Percentiles rank a stretch among this genome's conserved stretches.
Conservation (phyloP, 495 filamentous ascomycete species). For the Usnea hakonensis region DNA sequence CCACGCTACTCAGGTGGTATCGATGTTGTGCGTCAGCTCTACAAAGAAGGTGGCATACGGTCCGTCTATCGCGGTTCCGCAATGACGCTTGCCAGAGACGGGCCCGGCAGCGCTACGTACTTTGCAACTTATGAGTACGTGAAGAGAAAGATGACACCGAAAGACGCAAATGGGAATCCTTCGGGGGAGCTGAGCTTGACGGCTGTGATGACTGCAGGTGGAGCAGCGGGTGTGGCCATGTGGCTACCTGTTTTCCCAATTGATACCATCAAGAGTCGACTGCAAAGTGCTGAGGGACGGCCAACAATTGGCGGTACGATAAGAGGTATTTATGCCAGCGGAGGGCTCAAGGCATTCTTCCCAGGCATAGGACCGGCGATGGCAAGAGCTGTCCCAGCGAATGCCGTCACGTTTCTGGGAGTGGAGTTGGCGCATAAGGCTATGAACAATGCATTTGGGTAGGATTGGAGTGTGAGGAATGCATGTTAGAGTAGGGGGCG, state of each 20-base stretch:
- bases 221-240: slow-evolving; percentile 91
- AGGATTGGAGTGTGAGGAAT: background rate
- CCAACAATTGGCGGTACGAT: slow-evolving; percentile 77
- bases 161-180: slow-evolving; percentile 66
- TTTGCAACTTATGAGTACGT: slow-evolving; percentile 96
- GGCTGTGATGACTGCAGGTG: slow-evolving; percentile 82
- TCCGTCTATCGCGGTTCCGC: slow-evolving; percentile 85
- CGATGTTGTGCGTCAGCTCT: slow-evolving; percentile 93
- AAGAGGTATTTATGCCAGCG: slow-evolving; percentile 63
- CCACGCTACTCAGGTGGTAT: slow-evolving; percentile 82
- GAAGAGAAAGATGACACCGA: slow-evolving; percentile 80
- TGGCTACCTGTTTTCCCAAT: slow-evolving; percentile 98
- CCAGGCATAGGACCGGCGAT: slow-evolving; percentile 91
- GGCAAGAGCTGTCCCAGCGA: slow-evolving; percentile 88
- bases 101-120: slow-evolving; percentile 87
- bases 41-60: slow-evolving; percentile 80
- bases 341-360: slow-evolving; percentile 92
- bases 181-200: slow-evolving; percentile 57
- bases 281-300: slow-evolving; percentile 87
- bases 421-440: slow-evolving; percentile 28
- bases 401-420: slow-evolving; percentile 51
- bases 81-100: slow-evolving; percentile 89
- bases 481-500: background rate
- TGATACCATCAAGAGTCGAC: slow-evolving; percentile 87
- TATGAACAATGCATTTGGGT: slow-evolving; percentile 22